These are phyloP conservation scores for Carex cristatella DNA, from an alignment of 176 grass and related monocot genomes.

Conservation along the genomic window DNA sequence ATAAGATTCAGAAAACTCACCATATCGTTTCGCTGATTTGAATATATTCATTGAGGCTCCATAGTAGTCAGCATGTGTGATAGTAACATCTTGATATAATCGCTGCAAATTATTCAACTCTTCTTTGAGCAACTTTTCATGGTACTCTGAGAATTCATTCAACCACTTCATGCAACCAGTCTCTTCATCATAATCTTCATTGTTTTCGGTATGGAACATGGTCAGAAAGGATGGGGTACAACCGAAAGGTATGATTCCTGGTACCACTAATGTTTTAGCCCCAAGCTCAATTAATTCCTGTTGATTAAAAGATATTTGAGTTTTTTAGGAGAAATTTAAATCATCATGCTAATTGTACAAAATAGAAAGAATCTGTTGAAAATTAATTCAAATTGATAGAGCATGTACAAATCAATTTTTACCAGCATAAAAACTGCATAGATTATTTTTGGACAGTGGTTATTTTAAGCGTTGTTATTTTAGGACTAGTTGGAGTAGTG, in stretches of 20 bases:
- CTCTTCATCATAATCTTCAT: constrained; percentile 12
- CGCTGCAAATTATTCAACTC: background rate
- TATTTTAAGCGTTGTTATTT: too few species aligned
- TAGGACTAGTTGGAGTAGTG: too few species aligned
- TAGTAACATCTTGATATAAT: background rate
- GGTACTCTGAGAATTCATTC: constrained; percentile 25
- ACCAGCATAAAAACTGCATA: too few species aligned
- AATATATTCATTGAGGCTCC: constrained; percentile 11
- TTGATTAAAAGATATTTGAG: background rate
- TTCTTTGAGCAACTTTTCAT: background rate
- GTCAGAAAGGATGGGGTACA: constrained; percentile 21
- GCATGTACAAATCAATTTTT: too few species aligned
- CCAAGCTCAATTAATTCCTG: constrained; percentile 11
- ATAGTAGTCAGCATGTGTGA: constrained; percentile 13
- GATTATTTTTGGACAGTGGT: too few species aligned
- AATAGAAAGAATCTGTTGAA: too few species aligned
- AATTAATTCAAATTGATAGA: too few species aligned
- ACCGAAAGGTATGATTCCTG: constrained; percentile 26
- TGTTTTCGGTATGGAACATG: background rate
- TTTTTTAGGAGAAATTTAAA: background rate
- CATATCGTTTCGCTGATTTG: background rate
- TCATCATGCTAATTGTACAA: background rate
- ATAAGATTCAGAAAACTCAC: background rate
- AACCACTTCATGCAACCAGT: constrained; percentile 22
- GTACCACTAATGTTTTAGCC: constrained; percentile 2